Conservation (phyloP, 371 early-diverging fungal genomes). For the Rhizopus sp. region DNA sequence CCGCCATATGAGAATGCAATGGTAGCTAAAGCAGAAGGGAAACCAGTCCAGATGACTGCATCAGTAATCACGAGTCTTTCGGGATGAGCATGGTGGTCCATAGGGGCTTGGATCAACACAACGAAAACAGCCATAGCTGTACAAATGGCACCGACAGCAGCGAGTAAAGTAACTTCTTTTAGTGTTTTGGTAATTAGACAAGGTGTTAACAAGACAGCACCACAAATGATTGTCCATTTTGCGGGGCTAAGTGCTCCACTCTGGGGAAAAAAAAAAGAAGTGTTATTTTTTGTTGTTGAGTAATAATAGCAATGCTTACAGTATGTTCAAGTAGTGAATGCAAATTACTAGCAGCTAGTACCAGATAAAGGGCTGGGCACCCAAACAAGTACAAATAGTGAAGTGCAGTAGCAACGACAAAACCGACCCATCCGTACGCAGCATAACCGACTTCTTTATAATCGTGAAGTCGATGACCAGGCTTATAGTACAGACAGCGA, state of each 20-base stretch:
- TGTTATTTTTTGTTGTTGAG: not conserved
- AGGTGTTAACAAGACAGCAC: constrained; percentile 69
- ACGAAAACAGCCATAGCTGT: constrained; percentile 55
- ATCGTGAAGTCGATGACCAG: constrained; percentile 57
- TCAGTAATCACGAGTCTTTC: constrained; percentile 22
- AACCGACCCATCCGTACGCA: constrained; percentile 64
- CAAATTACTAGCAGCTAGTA: constrained; percentile 71
- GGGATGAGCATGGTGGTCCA: constrained; percentile 24
- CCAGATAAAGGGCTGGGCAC: constrained; percentile 76
- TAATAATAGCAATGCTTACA: not conserved
- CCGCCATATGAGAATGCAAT: constrained; percentile 56
- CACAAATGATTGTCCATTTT: constrained; percentile 66
- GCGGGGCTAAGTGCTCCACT: constrained; percentile 22
- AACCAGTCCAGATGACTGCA: constrained; percentile 44
- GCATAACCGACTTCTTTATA: constrained; percentile 67
- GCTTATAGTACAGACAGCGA: constrained; percentile 41
- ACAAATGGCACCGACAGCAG: constrained; percentile 48
- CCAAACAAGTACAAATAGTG: constrained; percentile 72
- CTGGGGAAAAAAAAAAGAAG: not conserved
- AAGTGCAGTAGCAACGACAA: constrained; percentile 61
- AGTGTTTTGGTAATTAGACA: constrained; percentile 72
- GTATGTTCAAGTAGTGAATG: constrained; percentile 48
- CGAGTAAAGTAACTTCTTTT: constrained; percentile 74
- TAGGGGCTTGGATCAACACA: constrained; percentile 40
- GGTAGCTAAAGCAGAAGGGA: constrained; percentile 55